These are phyloP conservation scores for Brassica balearica DNA, from an alignment of 441 rosid species.

Conservation along the genomic window DNA sequence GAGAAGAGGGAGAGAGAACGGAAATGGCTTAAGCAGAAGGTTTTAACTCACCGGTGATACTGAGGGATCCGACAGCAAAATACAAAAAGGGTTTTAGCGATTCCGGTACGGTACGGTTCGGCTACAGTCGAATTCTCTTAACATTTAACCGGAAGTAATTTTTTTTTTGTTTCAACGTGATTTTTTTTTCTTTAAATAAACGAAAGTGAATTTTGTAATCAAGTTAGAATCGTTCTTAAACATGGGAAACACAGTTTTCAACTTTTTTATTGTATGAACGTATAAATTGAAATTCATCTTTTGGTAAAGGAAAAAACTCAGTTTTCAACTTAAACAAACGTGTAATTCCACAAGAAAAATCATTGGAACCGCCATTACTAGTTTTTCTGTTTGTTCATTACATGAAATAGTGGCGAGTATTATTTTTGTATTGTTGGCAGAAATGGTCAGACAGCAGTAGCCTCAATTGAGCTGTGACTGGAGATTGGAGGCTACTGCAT, in stretches of 20 bases:
- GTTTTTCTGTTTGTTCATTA: no score
- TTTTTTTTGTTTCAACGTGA: no score
- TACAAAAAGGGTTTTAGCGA: conserved; percentile 36
- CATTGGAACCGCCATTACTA: no score
- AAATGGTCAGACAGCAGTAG: conserved; percentile 47
- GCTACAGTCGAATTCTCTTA: neutral
- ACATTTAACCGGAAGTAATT: conserved; percentile 13
- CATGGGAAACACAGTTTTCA: neutral
- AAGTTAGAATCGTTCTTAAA: neutral
- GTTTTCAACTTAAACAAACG: no score
- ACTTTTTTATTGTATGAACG: neutral
- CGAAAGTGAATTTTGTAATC: neutral
- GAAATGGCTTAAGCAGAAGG: conserved; percentile 17
- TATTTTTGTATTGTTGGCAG: conserved; percentile 10
- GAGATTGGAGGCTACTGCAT: conserved; percentile 74
- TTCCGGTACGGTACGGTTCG: conserved; percentile 33
- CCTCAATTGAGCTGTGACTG: conserved; percentile 55
- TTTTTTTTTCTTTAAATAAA: no score
- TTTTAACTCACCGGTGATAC: conserved; percentile 32
- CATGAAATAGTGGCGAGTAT: conserved; percentile 5
- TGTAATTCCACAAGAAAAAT: no score
- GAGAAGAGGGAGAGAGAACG: conserved; percentile 2
- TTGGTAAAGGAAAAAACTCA: no score
- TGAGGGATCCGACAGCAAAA: conserved; percentile 20
- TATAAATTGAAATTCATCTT: no score